Evolutionary conservation across 495 filamentous ascomycete species (phyloP).

Genomic region (Aspergillus haitiensis): DNA sequence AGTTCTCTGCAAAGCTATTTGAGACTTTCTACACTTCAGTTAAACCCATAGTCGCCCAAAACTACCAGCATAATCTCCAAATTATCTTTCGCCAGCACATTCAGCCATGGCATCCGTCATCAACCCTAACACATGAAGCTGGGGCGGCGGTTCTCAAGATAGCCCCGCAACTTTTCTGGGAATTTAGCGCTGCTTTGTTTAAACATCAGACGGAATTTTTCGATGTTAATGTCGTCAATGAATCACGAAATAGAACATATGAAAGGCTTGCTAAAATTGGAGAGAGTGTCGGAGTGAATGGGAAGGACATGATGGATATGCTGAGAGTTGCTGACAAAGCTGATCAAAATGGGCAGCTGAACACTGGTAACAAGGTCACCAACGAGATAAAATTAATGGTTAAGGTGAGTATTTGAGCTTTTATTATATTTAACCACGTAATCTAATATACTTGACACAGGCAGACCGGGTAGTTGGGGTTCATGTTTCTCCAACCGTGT

Average conservation of each 20-base stretch:
- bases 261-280: conserved; percentile 69
- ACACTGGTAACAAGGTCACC: conserved; percentile 74
- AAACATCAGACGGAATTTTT: conserved; percentile 69
- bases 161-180: conserved; percentile 70
- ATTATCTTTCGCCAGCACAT: conserved; percentile 87
- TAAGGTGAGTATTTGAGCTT: conserved; percentile 52
- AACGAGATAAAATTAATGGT: conserved; percentile 82
- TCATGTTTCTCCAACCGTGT: conserved; percentile 85
- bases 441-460: conserved; percentile 34
- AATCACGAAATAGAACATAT: conserved; percentile 85
- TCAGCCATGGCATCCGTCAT: conserved; percentile 94
- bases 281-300: conserved; percentile 63
- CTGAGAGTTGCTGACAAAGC: conserved; percentile 64
- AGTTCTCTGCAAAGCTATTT: conserved; percentile 70
- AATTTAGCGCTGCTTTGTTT: conserved; percentile 73
- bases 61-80: conserved; percentile 60
- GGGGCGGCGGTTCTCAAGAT: conserved; percentile 71
- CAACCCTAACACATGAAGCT: conserved; percentile 85
- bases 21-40: conserved; percentile 63
- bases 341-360: conserved; percentile 61
- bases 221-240: conserved; percentile 77
- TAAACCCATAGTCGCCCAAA: conserved; percentile 54
- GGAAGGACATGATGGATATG: conserved; percentile 60
- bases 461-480: conserved; percentile 70
- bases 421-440: conserved; percentile 9